phyloP scores from a whole-genome alignment of 768 basidiomycete genomes.

The Hortiboletus campestris region DNA sequence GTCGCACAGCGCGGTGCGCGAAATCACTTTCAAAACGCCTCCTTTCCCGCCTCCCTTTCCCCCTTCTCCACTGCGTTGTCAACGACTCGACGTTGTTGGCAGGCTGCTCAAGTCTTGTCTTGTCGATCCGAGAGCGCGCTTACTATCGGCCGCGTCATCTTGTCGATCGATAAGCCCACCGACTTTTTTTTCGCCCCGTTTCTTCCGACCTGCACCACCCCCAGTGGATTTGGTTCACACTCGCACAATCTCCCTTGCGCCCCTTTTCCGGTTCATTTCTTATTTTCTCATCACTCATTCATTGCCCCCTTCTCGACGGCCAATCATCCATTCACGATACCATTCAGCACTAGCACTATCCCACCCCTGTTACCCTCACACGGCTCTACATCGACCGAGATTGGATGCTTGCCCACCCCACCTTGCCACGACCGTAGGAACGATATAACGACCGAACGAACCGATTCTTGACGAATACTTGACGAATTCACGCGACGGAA shows the following conservation, averaged over 20 bases:
- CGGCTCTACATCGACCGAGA: slow-evolving; percentile 12
- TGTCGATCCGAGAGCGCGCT: slow-evolving; percentile 36
- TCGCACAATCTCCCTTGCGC: slow-evolving; percentile 29
- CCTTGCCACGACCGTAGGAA: slow-evolving; percentile 34
- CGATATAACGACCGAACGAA: slow-evolving; percentile 34
- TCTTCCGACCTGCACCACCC: slow-evolving; percentile 17
- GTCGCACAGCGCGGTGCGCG: slow-evolving; percentile 36
- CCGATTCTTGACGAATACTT: slow-evolving; percentile 37
- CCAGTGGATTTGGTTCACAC: slow-evolving; percentile 27
- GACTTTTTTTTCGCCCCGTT: slow-evolving; percentile 30
- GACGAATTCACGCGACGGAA: slow-evolving; percentile 31
- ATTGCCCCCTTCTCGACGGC: slow-evolving; percentile 23
- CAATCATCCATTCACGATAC: slow-evolving; percentile 26
- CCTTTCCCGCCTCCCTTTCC: background rate
- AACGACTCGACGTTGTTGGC: slow-evolving; percentile 40
- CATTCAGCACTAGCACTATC: slow-evolving; percentile 17
- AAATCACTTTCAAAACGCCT: slow-evolving; percentile 22
- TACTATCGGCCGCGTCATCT: slow-evolving; percentile 34
- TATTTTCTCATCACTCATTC: slow-evolving; percentile 22
- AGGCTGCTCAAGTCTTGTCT: slow-evolving; percentile 28
- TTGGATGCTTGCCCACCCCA: slow-evolving; percentile 20
- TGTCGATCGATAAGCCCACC: slow-evolving; percentile 45
- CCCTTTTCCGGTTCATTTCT: slow-evolving; percentile 11
- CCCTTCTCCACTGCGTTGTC: slow-evolving; percentile 26
- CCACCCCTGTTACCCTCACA: slow-evolving; percentile 17